Base-by-base conservation (phyloP, 345 rosid genomes). In the Populus deltoides region DNA sequence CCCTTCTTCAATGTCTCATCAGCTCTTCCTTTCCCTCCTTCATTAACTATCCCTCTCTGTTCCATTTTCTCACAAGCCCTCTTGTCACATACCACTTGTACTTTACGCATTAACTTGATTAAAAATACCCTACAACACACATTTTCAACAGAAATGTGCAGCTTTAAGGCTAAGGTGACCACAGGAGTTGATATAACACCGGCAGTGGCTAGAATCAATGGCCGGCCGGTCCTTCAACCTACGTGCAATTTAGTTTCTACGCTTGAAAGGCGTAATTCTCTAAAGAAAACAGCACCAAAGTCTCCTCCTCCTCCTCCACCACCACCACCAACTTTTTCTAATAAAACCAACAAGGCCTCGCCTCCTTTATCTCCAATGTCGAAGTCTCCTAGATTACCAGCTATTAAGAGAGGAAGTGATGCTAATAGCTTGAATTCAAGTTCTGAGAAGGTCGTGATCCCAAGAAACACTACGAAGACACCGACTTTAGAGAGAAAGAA, bases 161-260 rank as follows among this genome's bases (percentile, higher is more conserved):
- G 80, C 86, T 85, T 83, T 15, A 75, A 88, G 74, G 81, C 81
- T 20, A 86, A 87, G 72, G 85, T 77, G 47, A 74, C 86, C 78
- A 65, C 78, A 68, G 85, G 84, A 49, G 39, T 82, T 53, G 85
- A 88, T 16, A 45, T 47, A 1, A 62, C 81, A 2, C 77, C 80
- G 3, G 61, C 72, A 35, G 75, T 79, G 38, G 77, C 89, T 39
- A 84, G 79, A 72, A 86, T 90, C 80, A 87, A 88, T 53, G 93
- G 91, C 77, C 83, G 91, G 11, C 89, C 90, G 0, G 93, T 90
- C 38, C 91, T 90, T 78, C 93, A 88, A 33, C 91, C 90, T 11
- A 87, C 88, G 53, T 88, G 87, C 70, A 89, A 88, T 41, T 86
- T 83, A 70, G 87, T 83, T 61, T 78, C 86, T 43, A 80, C 70